Percentiles rank a stretch among this genome's conserved stretches.
Conservation (phyloP, 164 flowering plant species). For the Platanus orientalis region DNA sequence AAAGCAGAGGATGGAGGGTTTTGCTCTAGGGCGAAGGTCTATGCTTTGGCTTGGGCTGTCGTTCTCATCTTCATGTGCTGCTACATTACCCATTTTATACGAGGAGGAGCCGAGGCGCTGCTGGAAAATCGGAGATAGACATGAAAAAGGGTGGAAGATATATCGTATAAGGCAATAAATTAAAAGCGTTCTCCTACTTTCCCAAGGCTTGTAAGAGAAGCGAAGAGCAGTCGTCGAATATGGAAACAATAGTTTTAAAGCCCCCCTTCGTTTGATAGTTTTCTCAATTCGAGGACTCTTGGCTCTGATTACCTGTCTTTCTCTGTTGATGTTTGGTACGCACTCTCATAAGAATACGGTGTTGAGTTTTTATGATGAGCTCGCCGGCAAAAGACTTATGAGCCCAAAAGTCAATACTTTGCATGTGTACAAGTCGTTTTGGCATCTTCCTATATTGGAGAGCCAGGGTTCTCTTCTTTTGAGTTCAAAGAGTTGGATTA, state of each 20-base stretch:
- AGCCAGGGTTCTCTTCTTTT: too few species aligned
- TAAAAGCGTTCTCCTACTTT: not conserved
- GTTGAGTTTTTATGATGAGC: not conserved
- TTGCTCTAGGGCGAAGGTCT: not conserved
- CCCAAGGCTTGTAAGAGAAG: not conserved
- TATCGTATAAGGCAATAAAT: not conserved
- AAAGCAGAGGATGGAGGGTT: not conserved
- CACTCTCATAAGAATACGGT: conserved; percentile 10
- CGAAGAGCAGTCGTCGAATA: not conserved
- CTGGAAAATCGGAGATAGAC: conserved; percentile 21
- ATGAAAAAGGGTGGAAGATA: conserved; percentile 16
- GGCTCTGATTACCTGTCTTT: not conserved
- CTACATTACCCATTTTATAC: conserved; percentile 13
- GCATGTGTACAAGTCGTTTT: too few species aligned
- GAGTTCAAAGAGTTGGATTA: too few species aligned
- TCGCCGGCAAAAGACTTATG: not conserved
- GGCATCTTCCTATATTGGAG: too few species aligned
- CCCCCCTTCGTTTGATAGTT: conserved; percentile 5
- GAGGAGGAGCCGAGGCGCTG: conserved; percentile 7
- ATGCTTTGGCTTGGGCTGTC: not conserved
- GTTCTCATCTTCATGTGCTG: not conserved
- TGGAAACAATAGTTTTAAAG: conserved; percentile 21
- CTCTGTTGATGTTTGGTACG: conserved; percentile 5
- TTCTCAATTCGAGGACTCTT: conserved; percentile 7
- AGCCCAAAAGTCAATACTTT: too few species aligned